Base-by-base conservation (phyloP, 2,329 filamentous ascomycete species). In the Neurospora sp. region DNA sequence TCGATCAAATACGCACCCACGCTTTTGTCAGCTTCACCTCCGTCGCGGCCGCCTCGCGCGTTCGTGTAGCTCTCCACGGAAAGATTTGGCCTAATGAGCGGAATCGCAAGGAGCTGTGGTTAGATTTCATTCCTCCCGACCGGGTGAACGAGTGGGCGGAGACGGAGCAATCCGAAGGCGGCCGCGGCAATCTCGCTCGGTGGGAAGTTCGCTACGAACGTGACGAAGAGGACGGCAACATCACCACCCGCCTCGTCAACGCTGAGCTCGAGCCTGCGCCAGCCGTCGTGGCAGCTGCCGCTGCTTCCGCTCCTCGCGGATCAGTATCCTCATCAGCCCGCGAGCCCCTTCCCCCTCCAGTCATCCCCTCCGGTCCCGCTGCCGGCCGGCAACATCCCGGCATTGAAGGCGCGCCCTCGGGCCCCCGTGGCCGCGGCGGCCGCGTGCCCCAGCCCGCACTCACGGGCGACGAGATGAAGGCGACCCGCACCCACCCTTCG, bases 1-100 rank as follows among this genome's bases (percentile, higher is more conserved):
- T 98, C 46, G 95, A 98, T 78, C 84, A 86, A 39, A 92, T 98
- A 76, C 90, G 92, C 73, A 96, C 94, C 0, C 96, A 99, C 78
- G 93, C 93, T 8, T 92, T 97, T 77, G 91, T 90, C 43, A 82
- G 87, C 33, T 95, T 98, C 78, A 82, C 83, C 65, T 90, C 84
- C 66, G 82, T 88, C 10, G 83, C 89, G 2, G 89, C 91, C 3
- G 96, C 96, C 4, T 88, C 90, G 0, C 87, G 92, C 28, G 93
- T 92, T 8, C 91, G 95, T 67, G 86, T 88, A 10, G 86, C 87
- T 2, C 83, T 98, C 2, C 95, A 99, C 79, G 87, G 89, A 70
- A 86, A 86, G 28, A 86, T 93, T 41, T 98, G 94, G 92, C 95
- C 95, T 0, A 88, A 93, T 70, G 95, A 98, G 80, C 88, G 90